A percentile compares a stretch with the other conserved stretches of the same genome.
Evolutionary conservation across 495 filamentous ascomycete species (phyloP).

Genomic region (Penicillium argentinense): DNA sequence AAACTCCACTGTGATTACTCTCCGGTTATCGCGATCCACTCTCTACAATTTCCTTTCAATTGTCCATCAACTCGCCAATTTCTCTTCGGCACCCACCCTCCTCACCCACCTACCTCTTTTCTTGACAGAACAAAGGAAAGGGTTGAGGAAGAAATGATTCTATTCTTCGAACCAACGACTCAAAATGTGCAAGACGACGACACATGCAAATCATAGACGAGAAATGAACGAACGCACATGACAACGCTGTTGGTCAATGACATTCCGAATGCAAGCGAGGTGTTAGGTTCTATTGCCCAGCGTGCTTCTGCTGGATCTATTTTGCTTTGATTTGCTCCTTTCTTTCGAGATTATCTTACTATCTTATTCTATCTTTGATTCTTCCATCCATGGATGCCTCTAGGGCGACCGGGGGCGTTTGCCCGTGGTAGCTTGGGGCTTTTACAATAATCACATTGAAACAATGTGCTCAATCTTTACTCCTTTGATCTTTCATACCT

Average conservation of each 20-base stretch:
- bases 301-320: neutral
- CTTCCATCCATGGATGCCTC: no score
- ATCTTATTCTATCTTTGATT: slow-evolving; percentile 8
- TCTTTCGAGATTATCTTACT: slow-evolving; percentile 11
- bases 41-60: slow-evolving; percentile 19
- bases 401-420: no score
- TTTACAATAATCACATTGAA: no score
- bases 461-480: no score
- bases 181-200: slow-evolving; percentile 26
- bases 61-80: slow-evolving; percentile 17
- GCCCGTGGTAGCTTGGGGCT: no score
- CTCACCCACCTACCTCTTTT: slow-evolving; percentile 3
- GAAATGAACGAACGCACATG: slow-evolving; percentile 33
- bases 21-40: slow-evolving; percentile 19
- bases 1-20: slow-evolving; percentile 2
- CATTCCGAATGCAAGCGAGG: slow-evolving; percentile 31
- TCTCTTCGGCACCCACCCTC: slow-evolving; percentile 30
- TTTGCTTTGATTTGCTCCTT: no score
- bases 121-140: slow-evolving; percentile 5
- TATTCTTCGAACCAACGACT: no score
- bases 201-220: slow-evolving; percentile 33
- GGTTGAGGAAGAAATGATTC: no score
- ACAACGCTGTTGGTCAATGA: slow-evolving; percentile 24
- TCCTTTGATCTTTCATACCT: no score
- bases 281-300: slow-evolving; percentile 28